These are phyloP conservation scores for Penicillium freii DNA, from an alignment of 2,329 filamentous ascomycete species.

Conservation along the genomic window DNA sequence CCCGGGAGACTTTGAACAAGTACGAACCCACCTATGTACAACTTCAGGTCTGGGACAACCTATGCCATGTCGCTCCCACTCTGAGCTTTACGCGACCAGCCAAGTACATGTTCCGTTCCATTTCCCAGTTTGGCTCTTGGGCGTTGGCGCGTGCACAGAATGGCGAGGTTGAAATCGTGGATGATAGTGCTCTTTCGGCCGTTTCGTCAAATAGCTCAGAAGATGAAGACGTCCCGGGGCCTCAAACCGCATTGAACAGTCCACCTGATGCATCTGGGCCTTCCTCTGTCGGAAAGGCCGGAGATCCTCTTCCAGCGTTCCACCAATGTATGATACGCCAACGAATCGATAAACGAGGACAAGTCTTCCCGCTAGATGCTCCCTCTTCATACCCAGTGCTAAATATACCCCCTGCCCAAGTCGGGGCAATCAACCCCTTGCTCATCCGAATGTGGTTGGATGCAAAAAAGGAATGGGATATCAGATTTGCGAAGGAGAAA, in stretches of 20 bases:
- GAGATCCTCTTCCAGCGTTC: slow-evolving; percentile 78
- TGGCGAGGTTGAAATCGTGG: slow-evolving; percentile 73
- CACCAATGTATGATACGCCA: slow-evolving; percentile 89
- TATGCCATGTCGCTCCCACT: slow-evolving; percentile 89
- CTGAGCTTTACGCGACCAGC: slow-evolving; percentile 95
- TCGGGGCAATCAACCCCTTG: slow-evolving; percentile 76
- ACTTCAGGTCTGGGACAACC: slow-evolving; percentile 91
- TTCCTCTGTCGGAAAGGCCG: slow-evolving; percentile 72
- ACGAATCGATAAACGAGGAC: slow-evolving; percentile 74
- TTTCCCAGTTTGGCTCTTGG: slow-evolving; percentile 94
- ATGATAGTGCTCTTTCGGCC: slow-evolving; percentile 73
- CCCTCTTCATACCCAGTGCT: slow-evolving; percentile 65
- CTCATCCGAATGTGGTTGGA: slow-evolving; percentile 82
- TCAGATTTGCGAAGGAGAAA: slow-evolving; percentile 67
- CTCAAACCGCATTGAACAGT: slow-evolving; percentile 7
- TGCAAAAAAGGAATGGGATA: slow-evolving; percentile 71
- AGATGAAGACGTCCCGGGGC: slow-evolving; percentile 9
- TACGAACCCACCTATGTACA: slow-evolving; percentile 88
- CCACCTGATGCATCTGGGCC: slow-evolving; percentile 13
- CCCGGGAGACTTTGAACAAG: slow-evolving; percentile 54
- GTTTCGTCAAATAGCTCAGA: slow-evolving; percentile 59
- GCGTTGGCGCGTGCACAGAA: slow-evolving; percentile 79
- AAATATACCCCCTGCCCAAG: slow-evolving; percentile 59
- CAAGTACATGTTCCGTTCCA: slow-evolving; percentile 90
- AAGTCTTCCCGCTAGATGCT: slow-evolving; percentile 65